Base-by-base conservation (phyloP, 768 basidiomycete species). In the Steccherinum ochraceum region DNA sequence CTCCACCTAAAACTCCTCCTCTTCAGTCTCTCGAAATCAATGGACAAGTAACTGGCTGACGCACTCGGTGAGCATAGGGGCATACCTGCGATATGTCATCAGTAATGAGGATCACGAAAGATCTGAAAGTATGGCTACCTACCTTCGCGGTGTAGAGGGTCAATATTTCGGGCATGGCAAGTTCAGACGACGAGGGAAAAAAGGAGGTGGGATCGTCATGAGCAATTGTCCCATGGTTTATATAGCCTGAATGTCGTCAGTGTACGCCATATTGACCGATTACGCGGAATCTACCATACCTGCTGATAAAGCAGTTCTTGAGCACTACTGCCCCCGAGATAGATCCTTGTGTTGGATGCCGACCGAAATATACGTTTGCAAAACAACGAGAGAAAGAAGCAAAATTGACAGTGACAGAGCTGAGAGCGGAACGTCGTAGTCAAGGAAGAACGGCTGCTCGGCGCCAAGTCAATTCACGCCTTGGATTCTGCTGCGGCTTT, bases 61-160 rank as follows among this genome's bases (percentile, higher is more conserved):
- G 1, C 61, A 80, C 80, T 56, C 81, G 67, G 4, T 83, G 81
- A 4, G 81, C 79, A 58, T 69, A 82, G 1, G 81, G 81, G 63
- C 80, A 84, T 44, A 74, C 62, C 81, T 83, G 16, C 16, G 16
- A 35, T 1, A 1, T 1, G 13, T 2, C 7, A 35, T 4, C 13
- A 16, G 20, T 3, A 40, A 1, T 18, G 2, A 3, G n/a, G 19
- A 35, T 27, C 40, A 23, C 40, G 26, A 2, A 66, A 77, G 2
- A 78, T 79, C 58, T n/a, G n/a, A n/a, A n/a, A n/a, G n/a, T n/a
- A n/a, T n/a, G n/a, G n/a, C n/a, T n/a, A n/a, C 77, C 78, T 42
- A 77, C 78, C 68, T 74, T 75, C 7, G 76, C 72, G 10, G 72
- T 67, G 59, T 78, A 78, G 40, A 77, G 63, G 12, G 75, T 77